Evolutionary conservation across 169 alveolate species (phyloP).

Genomic region (Eimeria tenella): DNA sequence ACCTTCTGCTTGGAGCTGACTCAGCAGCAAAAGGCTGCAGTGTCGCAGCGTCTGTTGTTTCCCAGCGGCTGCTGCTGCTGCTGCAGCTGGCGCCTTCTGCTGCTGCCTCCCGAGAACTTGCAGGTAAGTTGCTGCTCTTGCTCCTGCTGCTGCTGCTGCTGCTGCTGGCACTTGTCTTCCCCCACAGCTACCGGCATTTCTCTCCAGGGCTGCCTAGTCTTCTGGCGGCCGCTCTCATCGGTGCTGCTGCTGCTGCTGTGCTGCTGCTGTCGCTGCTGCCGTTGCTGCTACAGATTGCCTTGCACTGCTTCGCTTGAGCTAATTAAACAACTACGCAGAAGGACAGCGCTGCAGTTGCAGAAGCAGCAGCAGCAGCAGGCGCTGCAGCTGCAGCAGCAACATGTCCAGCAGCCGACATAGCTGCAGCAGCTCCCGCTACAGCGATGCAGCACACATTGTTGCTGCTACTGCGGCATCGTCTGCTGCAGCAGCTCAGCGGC

Average conservation of each 20-base stretch:
- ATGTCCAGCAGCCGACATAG: not conserved
- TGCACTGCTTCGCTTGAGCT: not conserved
- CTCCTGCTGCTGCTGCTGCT: not conserved
- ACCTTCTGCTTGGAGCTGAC: no score
- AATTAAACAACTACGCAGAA: not conserved
- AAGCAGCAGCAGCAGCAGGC: not conserved
- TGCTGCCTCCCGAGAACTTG: not conserved
- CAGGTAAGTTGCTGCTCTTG: not conserved
- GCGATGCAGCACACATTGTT: not conserved
- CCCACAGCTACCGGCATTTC: no score
- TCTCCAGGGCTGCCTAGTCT: no score
- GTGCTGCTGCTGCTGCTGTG: not conserved
- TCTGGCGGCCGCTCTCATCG: no score
- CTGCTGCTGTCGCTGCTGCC: slow-evolving; percentile 2
- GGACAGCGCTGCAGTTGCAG: not conserved
- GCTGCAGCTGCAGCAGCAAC: not conserved
- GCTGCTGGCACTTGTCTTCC: no score
- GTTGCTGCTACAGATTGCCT: not conserved
- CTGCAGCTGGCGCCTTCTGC: not conserved
- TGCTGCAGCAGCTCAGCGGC: not conserved
- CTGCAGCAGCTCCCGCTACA: not conserved
- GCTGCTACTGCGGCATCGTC: not conserved
- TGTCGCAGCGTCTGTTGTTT: not conserved
- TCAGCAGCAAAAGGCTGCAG: not conserved
- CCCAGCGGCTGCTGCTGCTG: slow-evolving; percentile 16